A percentile compares a stretch with the other conserved stretches of the same genome.
These are phyloP conservation scores for Coffea canephora DNA, from an alignment of 257 asterid genomes.

Conservation along the genomic window DNA sequence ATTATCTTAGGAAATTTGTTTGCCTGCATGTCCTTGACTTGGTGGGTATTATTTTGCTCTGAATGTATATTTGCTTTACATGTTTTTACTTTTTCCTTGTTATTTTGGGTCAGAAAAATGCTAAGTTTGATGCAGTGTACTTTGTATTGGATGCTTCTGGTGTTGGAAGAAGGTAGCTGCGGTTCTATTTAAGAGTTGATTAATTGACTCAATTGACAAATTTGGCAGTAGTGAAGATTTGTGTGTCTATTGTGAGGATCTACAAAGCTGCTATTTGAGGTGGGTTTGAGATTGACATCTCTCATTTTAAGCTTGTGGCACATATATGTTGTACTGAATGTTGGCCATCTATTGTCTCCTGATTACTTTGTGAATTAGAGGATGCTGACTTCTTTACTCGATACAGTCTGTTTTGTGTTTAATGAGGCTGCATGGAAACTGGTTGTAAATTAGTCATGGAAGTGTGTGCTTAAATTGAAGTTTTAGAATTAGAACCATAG, in stretches of 20 bases:
- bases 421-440: neutral
- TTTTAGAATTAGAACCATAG: neutral
- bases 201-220: neutral
- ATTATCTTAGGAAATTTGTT: slow-evolving; percentile 9
- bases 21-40: neutral
- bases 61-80: slow-evolving; percentile 4
- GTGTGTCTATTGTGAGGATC: neutral
- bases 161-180: neutral
- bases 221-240: neutral
- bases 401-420: neutral
- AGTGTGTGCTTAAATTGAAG: neutral
- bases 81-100: neutral
- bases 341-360: neutral
- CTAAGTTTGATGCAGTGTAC: neutral
- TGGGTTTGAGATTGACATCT: neutral
- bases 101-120: neutral
- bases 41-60: neutral
- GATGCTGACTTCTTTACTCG: neutral
- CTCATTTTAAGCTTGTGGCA: neutral
- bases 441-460: neutral
- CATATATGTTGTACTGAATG: neutral
- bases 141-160: neutral
- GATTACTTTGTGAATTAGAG: neutral
- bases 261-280: neutral
- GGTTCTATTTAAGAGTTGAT: too few species aligned